Conservation (phyloP, 257 asterid genomes). For the Fraxinus americana region DNA sequence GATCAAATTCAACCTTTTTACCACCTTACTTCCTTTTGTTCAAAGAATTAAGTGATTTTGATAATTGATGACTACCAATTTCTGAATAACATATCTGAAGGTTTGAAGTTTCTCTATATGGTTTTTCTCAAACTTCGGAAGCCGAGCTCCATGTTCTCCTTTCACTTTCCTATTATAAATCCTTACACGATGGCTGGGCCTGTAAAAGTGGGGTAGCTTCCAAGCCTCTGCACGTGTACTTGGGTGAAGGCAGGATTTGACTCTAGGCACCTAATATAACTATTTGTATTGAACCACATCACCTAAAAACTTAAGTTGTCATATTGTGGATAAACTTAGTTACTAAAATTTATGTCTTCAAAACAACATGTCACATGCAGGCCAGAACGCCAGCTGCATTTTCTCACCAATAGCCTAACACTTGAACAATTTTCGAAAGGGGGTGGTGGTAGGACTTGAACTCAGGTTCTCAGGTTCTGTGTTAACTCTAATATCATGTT, state of each 20-base stretch:
- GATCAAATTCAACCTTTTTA: neutral
- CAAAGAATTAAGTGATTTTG: neutral
- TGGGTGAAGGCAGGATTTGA: neutral
- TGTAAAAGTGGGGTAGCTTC: neutral
- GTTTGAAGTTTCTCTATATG: neutral
- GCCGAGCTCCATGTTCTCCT: neutral
- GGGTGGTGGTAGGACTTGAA: neutral
- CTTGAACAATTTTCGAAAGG: neutral
- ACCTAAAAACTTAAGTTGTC: neutral
- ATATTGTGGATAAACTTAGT: neutral
- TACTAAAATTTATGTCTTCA: neutral
- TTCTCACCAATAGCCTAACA: neutral
- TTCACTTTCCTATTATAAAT: neutral
- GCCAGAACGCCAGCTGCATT: neutral
- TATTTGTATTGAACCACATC: neutral
- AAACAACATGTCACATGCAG: neutral
- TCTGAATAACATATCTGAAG: neutral
- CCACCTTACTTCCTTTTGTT: neutral
- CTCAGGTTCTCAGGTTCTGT: too few relatives aligned
- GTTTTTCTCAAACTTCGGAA: neutral
- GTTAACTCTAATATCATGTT: neutral
- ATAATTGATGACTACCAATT: neutral
- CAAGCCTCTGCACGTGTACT: neutral
- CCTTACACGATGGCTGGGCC: neutral
- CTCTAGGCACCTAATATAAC: neutral